Conservation (phyloP, 768 basidiomycete genomes). For the Lentinula lateritia region DNA sequence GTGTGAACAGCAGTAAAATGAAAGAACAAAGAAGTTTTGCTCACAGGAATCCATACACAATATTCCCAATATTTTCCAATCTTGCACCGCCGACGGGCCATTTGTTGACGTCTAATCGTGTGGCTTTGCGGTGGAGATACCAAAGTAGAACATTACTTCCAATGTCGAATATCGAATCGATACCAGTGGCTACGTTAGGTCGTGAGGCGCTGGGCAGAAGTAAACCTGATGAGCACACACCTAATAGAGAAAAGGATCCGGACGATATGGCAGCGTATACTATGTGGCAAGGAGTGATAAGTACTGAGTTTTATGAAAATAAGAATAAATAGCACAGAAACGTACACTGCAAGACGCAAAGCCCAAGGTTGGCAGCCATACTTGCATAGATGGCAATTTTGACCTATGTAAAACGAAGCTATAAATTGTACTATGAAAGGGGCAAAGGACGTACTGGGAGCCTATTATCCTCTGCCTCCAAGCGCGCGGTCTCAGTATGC, state of each 20-base stretch:
- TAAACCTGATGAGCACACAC: not conserved
- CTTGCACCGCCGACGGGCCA: conserved; percentile 94
- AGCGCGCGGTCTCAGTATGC: conserved; percentile 77
- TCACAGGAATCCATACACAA: conserved; percentile 67
- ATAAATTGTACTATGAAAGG: not conserved
- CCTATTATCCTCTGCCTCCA: conserved; percentile 60
- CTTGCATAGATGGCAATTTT: conserved; percentile 86
- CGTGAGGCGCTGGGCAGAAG: conserved; percentile 42
- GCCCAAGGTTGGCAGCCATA: conserved; percentile 66
- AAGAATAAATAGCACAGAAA: not conserved
- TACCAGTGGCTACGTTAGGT: conserved; percentile 83
- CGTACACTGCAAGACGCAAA: conserved; percentile 70
- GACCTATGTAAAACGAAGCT: conserved; percentile 41
- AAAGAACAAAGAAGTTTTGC: not conserved
- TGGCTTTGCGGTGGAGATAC: conserved; percentile 72
- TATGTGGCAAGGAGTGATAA: conserved; percentile 21
- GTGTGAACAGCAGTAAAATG: not conserved
- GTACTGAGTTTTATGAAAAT: conserved; percentile 1
- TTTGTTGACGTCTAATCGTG: conserved; percentile 66
- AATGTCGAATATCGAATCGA: conserved; percentile 84
- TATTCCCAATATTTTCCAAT: conserved; percentile 85
- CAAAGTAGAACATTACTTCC: conserved; percentile 81
- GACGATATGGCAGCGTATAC: conserved; percentile 92
- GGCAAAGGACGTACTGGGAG: conserved; percentile 45
- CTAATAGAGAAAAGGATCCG: not conserved